Base-by-base conservation (phyloP, 2,329 filamentous ascomycete species). In the Aspergillus puulaauensis region DNA sequence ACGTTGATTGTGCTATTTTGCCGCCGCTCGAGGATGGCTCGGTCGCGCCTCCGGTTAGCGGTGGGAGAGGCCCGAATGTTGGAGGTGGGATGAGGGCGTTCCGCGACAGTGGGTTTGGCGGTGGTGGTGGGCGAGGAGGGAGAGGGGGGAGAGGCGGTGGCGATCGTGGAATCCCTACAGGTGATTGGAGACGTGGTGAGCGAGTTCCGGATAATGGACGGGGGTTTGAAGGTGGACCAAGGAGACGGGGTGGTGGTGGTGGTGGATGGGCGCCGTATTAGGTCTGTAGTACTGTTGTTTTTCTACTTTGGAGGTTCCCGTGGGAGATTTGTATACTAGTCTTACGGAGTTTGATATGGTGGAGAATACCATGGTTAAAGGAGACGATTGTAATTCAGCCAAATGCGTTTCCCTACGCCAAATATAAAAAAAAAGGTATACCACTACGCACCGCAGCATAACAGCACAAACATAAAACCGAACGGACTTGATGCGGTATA, bases 1-100 rank as follows among this genome's bases (percentile, higher is more conserved):
- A 90, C 70, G 82, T 98, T 41, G 88, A 89, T 57, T 93, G 90
- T 71, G 90, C 91, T 5, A 87, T 96, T 59, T 79, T 93, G 56
- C 87, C 90, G 43, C 90, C 91, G 1, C 77, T 90, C 24, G 78
- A 84, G 33, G 89, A 93, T 70, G 92, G 92, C 0, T 84, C 84
- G 33, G 86, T 96, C 40, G 87, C 87, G 44, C 85, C 89, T 39
- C 67, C 78, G 9, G 78, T 83, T n/a, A 79, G 82, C 12, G 78
- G 78, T 21, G 79, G 81, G 27, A 54, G 65, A 11, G 75, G 78
- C 35, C 74, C 73, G 11, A 39, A 54, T 39, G 69, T 76, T 27
- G 77, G 76, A 14, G 69, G 73, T 45, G 70, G 72, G 3, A 77
- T 74, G 74, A 71, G 71, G 57, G 76, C 69, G 52, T 76, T 73